Evolutionary conservation across 2,329 filamentous ascomycete genomes (phyloP).

Genomic region (Pseudohalonectria lignicola): DNA sequence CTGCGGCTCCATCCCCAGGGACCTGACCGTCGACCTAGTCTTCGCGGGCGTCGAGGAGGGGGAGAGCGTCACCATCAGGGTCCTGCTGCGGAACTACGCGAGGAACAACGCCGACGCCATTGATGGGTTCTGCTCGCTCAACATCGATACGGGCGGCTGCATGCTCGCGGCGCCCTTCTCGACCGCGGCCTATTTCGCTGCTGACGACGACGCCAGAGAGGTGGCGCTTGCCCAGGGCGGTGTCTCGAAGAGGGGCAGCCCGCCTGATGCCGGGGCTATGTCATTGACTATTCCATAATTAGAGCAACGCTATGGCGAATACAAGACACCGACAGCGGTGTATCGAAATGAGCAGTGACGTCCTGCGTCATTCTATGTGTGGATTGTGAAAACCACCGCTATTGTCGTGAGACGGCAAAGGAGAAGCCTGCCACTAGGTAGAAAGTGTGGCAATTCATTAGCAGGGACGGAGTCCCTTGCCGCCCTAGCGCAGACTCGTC

Average conservation of each 20-base stretch:
- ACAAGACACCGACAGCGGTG: too few relatives aligned
- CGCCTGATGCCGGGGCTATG: constrained; percentile 1
- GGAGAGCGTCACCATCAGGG: constrained; percentile 13
- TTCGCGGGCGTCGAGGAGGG: constrained; percentile 12
- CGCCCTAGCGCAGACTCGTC: too few relatives aligned
- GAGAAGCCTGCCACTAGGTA: too few relatives aligned
- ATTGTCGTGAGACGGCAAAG: too few relatives aligned
- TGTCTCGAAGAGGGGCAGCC: constrained; percentile 12
- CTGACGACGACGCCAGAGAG: constrained; percentile 17
- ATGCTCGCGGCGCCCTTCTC: constrained; percentile 19
- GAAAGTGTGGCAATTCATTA: too few relatives aligned
- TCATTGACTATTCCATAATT: not conserved
- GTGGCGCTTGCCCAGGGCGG: constrained; percentile 21
- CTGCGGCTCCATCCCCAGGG: constrained; percentile 16
- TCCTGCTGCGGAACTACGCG: constrained; percentile 20
- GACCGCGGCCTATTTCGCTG: constrained; percentile 17
- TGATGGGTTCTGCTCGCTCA: constrained; percentile 14
- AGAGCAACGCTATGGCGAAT: too few relatives aligned
- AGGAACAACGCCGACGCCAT: constrained; percentile 8
- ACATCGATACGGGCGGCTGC: constrained; percentile 15
- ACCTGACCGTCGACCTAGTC: constrained; percentile 13
- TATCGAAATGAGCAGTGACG: too few relatives aligned
- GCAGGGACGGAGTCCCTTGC: too few relatives aligned
- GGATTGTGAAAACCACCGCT: too few relatives aligned
- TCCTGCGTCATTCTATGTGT: too few relatives aligned